Evolutionary conservation across 345 rosid genomes (phyloP), one percentile per base, ranked within the genome.

Genomic region (Balakata baccata): DNA sequence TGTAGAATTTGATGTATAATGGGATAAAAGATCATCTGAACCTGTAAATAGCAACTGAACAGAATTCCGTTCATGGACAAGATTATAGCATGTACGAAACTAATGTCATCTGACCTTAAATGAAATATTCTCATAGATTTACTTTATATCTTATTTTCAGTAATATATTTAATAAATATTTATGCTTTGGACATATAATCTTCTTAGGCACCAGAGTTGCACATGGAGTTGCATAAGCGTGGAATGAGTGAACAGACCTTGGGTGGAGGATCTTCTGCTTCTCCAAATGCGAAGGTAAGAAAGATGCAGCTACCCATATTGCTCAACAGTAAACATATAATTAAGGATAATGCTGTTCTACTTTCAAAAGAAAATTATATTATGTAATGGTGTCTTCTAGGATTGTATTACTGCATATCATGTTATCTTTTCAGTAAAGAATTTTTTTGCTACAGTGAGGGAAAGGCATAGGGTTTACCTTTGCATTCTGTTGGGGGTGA

Each of bases 201-300:
- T 18, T 67, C 18, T 22, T n/a, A 75, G 82, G 82, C 79, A 11
- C 79, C 82, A 34, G 76, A 75, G 37, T 47, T 80, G 64, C 82
- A 80, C 20, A 25, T 46, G 70, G 76, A 75, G 70, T 68, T 75
- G 43, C 73, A 75, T 60, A 74, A 60, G 58, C 74, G 22, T 16
- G 74, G 57, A 59, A 34, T 63, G 20, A 25, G 70, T 23, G 78
- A 79, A 37, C 76, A 71, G 60, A 37, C 29, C 29, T 20, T 80
- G 60, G 70, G 69, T 41, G 76, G 47, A 58, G 75, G 57, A 12
- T 39, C 81, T 66, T 38, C 76, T 60, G 64, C 78, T 39, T 29
- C 82, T 60, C 61, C 82, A 60, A 79, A 53, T 29, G n/a, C 67
- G 9, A 72, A 75, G 74, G 82, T 75, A 45, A 50, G 72, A 5